Conservation (phyloP, 2,329 filamentous ascomycete species). For the Boeremia lycopersici region DNA sequence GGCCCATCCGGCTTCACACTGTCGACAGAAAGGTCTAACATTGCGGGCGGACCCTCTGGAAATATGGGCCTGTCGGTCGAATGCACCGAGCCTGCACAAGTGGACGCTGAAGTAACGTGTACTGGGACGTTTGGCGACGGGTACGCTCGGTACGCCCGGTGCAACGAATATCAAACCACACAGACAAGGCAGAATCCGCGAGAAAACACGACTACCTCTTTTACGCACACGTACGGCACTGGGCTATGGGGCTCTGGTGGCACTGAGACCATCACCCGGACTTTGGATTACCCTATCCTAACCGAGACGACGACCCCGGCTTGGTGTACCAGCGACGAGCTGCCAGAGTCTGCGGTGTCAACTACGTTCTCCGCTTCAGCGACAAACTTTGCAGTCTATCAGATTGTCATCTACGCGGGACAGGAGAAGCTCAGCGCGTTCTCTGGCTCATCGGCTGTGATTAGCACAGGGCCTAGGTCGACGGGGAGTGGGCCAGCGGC, state of each 20-base stretch:
- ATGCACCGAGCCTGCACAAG: constrained; percentile 3
- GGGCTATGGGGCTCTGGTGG: constrained; percentile 8
- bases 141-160: background rate
- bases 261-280: background rate
- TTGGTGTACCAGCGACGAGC: constrained; percentile 9
- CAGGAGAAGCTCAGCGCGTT: constrained; percentile 12
- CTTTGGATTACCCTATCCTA: background rate
- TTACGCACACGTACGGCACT: constrained; percentile 9
- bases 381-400: constrained; percentile 1
- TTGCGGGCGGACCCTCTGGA: background rate
- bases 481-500: background rate
- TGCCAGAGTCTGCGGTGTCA: background rate
- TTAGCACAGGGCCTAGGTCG: background rate
- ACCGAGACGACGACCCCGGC: constrained; percentile 1
- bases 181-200: background rate
- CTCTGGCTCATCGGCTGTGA: background rate
- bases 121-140: background rate
- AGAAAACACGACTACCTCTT: background rate
- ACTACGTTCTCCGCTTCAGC: background rate
- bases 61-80: background rate
- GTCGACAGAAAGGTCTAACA: too few relatives aligned
- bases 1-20: constrained; percentile 1
- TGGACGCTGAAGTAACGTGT: background rate
- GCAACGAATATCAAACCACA: constrained; percentile 1
- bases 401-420: constrained; percentile 10